phyloP scores from a whole-genome alignment of 345 rosid species.

The Syzygium oleosum region DNA sequence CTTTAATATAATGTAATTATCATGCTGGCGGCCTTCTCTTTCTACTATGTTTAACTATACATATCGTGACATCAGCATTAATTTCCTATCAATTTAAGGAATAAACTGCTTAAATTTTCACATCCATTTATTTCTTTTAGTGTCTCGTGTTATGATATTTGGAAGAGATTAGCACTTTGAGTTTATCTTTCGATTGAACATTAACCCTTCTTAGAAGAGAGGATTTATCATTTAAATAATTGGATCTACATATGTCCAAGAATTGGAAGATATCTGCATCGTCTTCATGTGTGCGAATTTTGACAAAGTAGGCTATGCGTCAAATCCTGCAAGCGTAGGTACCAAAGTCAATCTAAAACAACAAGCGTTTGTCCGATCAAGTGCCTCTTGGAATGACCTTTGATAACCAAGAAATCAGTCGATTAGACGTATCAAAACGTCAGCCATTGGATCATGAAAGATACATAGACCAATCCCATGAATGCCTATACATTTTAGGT shows the following conservation, averaged over 20 bases:
- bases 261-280: background rate
- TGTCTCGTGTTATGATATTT: background rate
- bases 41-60: background rate
- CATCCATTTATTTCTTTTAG: background rate
- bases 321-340: background rate
- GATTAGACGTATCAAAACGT: background rate
- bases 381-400: background rate
- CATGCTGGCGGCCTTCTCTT: background rate
- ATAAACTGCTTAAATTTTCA: background rate
- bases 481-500: background rate
- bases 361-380: background rate
- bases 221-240: background rate
- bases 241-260: background rate
- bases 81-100: background rate
- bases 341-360: background rate
- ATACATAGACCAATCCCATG: background rate
- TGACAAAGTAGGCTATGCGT: background rate
- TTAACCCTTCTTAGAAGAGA: background rate
- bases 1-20: background rate
- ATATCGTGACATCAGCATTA: background rate
- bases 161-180: background rate
- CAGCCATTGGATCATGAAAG: background rate
- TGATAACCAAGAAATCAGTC: background rate
- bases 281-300: background rate
- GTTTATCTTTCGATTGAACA: background rate